A percentile compares a stretch with the other conserved stretches of the same genome.
phyloP scores from a whole-genome alignment of 805 yeast species.

The Ogataea nitratoaversa region DNA sequence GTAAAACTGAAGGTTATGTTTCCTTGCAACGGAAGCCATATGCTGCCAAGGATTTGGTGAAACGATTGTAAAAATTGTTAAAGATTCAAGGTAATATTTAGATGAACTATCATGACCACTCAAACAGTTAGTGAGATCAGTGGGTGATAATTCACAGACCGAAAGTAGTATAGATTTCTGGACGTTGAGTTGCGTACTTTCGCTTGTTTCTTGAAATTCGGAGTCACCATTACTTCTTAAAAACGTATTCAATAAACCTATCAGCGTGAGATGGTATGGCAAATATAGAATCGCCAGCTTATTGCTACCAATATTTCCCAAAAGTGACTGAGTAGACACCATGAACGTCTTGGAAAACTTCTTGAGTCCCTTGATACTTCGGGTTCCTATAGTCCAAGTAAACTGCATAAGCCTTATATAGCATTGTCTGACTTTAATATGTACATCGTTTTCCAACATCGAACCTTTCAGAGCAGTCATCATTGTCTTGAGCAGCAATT shows the following conservation, averaged over 20 bases:
- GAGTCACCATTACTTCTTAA: constrained; percentile 6
- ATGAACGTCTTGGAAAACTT: constrained; percentile 15
- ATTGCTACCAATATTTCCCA: constrained; percentile 8
- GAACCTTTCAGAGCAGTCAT: constrained; percentile 3
- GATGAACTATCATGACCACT: constrained; percentile 7
- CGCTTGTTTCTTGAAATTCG: constrained; percentile 3
- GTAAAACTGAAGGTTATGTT: constrained; percentile 8
- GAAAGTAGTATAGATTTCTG: constrained; percentile 14
- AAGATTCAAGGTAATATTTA: constrained; percentile 19
- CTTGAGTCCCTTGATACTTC: constrained; percentile 8
- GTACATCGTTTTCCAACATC: constrained; percentile 1
- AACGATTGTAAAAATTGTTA: constrained; percentile 16
- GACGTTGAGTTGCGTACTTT: neutral
- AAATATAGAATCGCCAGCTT: constrained; percentile 11
- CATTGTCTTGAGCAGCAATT: constrained; percentile 10
- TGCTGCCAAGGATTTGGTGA: constrained; percentile 26
- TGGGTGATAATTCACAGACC: constrained; percentile 16
- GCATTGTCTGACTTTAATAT: constrained; percentile 18
- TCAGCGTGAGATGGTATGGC: constrained; percentile 22
- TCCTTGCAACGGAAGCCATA: constrained; percentile 13
- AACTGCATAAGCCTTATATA: constrained; percentile 23
- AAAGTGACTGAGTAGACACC: constrained; percentile 6
- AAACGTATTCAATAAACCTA: constrained; percentile 17
- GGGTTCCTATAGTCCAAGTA: constrained; percentile 18
- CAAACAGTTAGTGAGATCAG: constrained; percentile 12